A percentile compares a stretch with the other conserved stretches of the same genome.
Conservation (phyloP, 139 green algal genomes). For the Nannochloris sp. region DNA sequence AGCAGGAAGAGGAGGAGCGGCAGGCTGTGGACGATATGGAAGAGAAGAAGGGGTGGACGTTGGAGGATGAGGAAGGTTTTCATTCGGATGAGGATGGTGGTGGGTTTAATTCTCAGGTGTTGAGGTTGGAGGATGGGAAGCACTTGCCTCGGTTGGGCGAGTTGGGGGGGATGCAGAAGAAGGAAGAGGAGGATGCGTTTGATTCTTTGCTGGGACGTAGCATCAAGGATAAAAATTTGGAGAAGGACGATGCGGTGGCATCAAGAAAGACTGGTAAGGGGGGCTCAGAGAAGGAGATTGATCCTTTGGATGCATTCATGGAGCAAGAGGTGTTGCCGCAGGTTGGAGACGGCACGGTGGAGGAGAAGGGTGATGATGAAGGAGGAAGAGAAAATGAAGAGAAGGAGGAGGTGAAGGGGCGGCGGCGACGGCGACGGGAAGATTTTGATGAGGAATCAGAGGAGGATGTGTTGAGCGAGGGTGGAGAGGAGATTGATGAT, state of each 20-base stretch:
- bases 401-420: conserved; percentile 40
- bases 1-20: conserved; percentile 15
- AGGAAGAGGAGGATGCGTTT: conserved; percentile 3
- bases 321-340: not conserved
- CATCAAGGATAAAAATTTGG: conserved; percentile 22
- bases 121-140: not conserved
- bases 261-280: not conserved
- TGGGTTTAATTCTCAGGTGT: not conserved
- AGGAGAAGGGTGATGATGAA: not conserved
- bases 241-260: conserved; percentile 11
- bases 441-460: conserved; percentile 11
- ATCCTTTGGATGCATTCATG: conserved; percentile 18
- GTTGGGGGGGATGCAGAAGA: conserved; percentile 7
- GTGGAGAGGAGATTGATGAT: conserved; percentile 30
- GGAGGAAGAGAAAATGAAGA: conserved; percentile 42
- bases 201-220: conserved; percentile 28
- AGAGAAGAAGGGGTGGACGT: conserved; percentile 2
- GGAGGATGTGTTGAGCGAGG: conserved; percentile 4
- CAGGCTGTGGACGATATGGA: conserved; percentile 4
- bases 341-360: not conserved
- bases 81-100: conserved; percentile 3
- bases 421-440: not conserved
- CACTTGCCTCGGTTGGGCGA: conserved; percentile 7
- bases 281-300: conserved; percentile 8
- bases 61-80: conserved; percentile 11